Base-by-base conservation (phyloP, 495 filamentous ascomycete species). In the Cryomyces minteri region DNA sequence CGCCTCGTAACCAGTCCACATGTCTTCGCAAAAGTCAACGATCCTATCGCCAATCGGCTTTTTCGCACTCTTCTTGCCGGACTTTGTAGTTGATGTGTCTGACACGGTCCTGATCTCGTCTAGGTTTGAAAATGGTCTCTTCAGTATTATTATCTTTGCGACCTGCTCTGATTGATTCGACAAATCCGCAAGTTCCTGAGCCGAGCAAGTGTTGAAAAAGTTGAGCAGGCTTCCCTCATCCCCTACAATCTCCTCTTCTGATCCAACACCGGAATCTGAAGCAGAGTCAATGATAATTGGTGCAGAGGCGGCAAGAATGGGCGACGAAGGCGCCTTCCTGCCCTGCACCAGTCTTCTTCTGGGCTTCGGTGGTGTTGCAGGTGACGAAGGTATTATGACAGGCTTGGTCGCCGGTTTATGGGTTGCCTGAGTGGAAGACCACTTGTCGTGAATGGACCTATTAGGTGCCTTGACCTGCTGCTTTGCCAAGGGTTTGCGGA, bases 151-250 rank as follows among this genome's bases (percentile, higher is more conserved):
- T 7, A 72, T 40, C 30, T 74, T 62, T 0, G 84, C 80, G 43
- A 71, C 66, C 9, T 76, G 74, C 46, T 81, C 74, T 3, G 78
- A 28, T 14, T 80, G 73, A 40, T 70, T 71, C 9, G 84, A 79
- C 39, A 93, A 78, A 54, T 92, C 86, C 3, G 77, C 72, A 12
- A 98, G 70, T 40, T 84, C 79, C 29, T 77, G 67, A 11, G 67
- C 62, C 4, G 72, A 69, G 61, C 84, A 90, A 0, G 68, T 77
- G 56, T 98, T 96, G 62, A 98, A 75, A 57, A 84, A 93, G 0
- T 74, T 68, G 12, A 96, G 63, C 1, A 94, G 74, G 41, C 72
- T 73, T 5, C 45, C 61, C 6, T 58, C 56, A 47, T 63, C 55
- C 4, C 59, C 55, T 37, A 55, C 57, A 30, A 60, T 53, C 39